Evolutionary conservation across 2,329 filamentous ascomycete genomes (phyloP).

Genomic region (Pseudogymnoascus sp.): DNA sequence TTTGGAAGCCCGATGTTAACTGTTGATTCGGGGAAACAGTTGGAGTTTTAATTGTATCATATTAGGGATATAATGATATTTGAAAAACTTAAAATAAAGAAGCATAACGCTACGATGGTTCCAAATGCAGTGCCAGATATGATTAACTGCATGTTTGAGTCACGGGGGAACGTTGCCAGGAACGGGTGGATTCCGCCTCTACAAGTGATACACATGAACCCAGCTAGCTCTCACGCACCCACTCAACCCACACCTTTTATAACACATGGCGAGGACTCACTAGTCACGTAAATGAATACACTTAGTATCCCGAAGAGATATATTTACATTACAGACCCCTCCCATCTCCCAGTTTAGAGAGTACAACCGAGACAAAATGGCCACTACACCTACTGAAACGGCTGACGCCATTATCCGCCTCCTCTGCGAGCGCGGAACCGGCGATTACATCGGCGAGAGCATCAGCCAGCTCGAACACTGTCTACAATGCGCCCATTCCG

Average conservation of each 20-base stretch:
- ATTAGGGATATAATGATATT: neutral
- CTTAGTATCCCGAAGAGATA: neutral
- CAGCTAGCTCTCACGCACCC: neutral
- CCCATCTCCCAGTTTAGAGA: neutral
- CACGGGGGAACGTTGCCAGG: neutral
- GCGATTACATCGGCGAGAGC: conserved; percentile 26
- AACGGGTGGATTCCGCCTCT: neutral
- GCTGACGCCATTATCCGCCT: conserved; percentile 20
- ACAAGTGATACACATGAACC: neutral
- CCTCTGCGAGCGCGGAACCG: conserved; percentile 25
- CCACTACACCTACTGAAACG: neutral
- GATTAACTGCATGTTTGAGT: neutral
- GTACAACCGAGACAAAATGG: neutral
- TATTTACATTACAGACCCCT: neutral
- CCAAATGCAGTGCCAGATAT: neutral
- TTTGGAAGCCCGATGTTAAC: conserved; percentile 34
- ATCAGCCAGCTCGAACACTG: conserved; percentile 28
- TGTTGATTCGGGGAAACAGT: conserved; percentile 22
- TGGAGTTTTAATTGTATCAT: conserved; percentile 1
- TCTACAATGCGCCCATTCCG: conserved; percentile 27
- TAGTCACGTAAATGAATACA: neutral
- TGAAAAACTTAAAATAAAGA: neutral
- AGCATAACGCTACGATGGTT: neutral
- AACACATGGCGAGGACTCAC: neutral
- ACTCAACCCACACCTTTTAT: neutral